Evolutionary conservation across 1,139 yeast genomes (phyloP).

Genomic region (Suhomyces ambrosiae): DNA sequence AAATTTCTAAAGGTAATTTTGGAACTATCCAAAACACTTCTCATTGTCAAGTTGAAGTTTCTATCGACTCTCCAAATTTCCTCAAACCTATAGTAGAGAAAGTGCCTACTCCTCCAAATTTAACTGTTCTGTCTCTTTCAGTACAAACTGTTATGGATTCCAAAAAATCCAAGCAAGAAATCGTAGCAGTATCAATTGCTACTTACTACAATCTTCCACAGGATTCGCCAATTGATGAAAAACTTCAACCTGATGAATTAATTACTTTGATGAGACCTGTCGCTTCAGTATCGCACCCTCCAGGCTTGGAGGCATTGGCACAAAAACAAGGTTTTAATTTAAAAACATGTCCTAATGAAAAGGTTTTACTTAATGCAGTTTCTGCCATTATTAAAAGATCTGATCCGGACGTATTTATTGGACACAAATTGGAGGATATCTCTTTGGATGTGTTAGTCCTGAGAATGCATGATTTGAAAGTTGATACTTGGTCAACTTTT

Average conservation of each 20-base stretch:
- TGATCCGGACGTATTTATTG: conserved; percentile 91
- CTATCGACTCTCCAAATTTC: conserved; percentile 52
- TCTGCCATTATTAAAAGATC: conserved; percentile 67
- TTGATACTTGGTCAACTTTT: conserved; percentile 76
- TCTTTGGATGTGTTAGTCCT: conserved; percentile 81
- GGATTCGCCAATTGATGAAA: conserved; percentile 67
- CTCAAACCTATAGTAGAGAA: conserved; percentile 50
- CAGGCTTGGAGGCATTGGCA: conserved; percentile 66
- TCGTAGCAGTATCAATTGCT: conserved; percentile 80
- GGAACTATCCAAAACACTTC: conserved; percentile 63
- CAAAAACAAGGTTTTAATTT: conserved; percentile 50
- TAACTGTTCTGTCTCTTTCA: conserved; percentile 74
- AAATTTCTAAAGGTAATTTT: conserved; percentile 66
- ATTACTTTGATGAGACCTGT: conserved; percentile 79
- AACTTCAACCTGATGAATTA: conserved; percentile 54
- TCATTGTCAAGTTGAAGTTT: conserved; percentile 78
- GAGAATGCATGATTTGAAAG: conserved; percentile 73
- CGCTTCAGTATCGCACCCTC: conserved; percentile 63
- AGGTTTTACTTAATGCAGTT: conserved; percentile 69
- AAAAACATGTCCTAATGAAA: conserved; percentile 70
- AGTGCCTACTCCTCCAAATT: conserved; percentile 55
- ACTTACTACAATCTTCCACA: conserved; percentile 67
- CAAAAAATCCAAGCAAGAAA: conserved; percentile 76
- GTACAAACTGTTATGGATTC: conserved; percentile 79
- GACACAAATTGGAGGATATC: conserved; percentile 81